A percentile compares a stretch with the other conserved stretches of the same genome.
These are phyloP conservation scores for Trametes cubensis DNA, from an alignment of 768 basidiomycete genomes.

Conservation along the genomic window DNA sequence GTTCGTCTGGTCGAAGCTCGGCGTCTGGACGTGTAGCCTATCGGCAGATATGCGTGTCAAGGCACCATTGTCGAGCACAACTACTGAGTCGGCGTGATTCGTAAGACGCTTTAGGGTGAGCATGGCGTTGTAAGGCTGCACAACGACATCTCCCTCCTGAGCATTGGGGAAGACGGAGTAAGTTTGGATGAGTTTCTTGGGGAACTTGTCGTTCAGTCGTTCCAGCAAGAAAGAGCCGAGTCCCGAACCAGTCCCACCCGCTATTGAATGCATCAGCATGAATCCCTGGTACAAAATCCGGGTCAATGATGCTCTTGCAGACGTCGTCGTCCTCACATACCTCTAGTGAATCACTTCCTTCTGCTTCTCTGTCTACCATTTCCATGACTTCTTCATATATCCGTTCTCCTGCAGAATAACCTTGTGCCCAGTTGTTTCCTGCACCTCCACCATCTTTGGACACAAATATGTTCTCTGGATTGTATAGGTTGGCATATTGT, in stretches of 20 bases:
- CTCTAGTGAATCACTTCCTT: slow-evolving; percentile 96
- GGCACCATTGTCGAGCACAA: slow-evolving; percentile 96
- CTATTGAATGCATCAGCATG: slow-evolving; percentile 98
- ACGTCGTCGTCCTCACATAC: slow-evolving; percentile 44
- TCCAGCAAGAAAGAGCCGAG: slow-evolving; percentile 98
- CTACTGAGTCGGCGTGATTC: slow-evolving; percentile 96
- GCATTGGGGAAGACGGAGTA: slow-evolving; percentile 98
- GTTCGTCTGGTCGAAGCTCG: slow-evolving; percentile 90
- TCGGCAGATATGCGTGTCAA: slow-evolving; percentile 92
- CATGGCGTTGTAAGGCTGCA: slow-evolving; percentile 97
- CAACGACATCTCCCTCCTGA: slow-evolving; percentile 93
- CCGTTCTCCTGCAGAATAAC: slow-evolving; percentile 86
- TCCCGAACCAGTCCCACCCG: slow-evolving; percentile 97
- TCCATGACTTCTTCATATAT: slow-evolving; percentile 98
- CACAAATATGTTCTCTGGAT: slow-evolving; percentile 96
- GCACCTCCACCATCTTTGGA: slow-evolving; percentile 99
- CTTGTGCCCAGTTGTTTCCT: slow-evolving; percentile 98
- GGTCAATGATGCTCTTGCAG: not conserved
- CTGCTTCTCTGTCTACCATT: slow-evolving; percentile 97
- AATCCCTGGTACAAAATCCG: slow-evolving; percentile 72
- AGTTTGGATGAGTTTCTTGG: slow-evolving; percentile 98
- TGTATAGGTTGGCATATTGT: slow-evolving; percentile 89
- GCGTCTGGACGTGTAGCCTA: slow-evolving; percentile 83
- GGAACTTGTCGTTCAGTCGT: slow-evolving; percentile 95
- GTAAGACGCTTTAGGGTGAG: slow-evolving; percentile 91